Percentiles rank a stretch among this genome's conserved stretches.
Conservation (phyloP, 2,329 filamentous ascomycete species). For the Xylaria sp. region DNA sequence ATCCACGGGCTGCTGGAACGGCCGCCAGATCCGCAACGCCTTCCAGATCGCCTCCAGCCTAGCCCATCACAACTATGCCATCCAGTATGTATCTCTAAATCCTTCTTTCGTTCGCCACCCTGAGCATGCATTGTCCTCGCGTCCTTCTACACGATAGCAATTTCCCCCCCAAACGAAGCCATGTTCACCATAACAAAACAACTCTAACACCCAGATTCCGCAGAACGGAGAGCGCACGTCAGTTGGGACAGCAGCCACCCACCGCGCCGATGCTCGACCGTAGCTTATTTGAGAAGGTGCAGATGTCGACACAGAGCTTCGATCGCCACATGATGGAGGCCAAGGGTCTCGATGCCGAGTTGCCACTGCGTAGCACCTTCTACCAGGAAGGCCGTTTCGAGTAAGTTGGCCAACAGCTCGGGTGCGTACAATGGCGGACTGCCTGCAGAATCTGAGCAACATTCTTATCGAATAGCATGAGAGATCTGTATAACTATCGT, state of each 20-base stretch:
- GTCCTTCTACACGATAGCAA: not conserved
- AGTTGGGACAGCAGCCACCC: slow-evolving; percentile 51
- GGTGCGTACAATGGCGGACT: not conserved
- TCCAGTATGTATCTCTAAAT: slow-evolving; percentile 26
- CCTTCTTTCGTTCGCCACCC: not conserved
- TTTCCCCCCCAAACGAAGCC: not conserved
- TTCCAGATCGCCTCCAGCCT: slow-evolving; percentile 53
- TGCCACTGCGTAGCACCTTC: slow-evolving; percentile 52
- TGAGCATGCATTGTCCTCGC: too few relatives aligned
- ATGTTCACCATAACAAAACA: not conserved
- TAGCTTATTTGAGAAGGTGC: slow-evolving; percentile 55
- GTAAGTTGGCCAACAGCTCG: slow-evolving; percentile 36
- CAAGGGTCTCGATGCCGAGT: slow-evolving; percentile 50
- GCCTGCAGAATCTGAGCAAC: not conserved
- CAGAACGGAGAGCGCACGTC: slow-evolving; percentile 46
- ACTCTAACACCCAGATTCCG: not conserved
- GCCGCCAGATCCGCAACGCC: slow-evolving; percentile 52
- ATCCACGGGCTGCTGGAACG: slow-evolving; percentile 49
- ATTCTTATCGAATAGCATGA: not conserved
- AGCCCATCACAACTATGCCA: slow-evolving; percentile 53
- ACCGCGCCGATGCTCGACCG: slow-evolving; percentile 53
- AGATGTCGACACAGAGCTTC: slow-evolving; percentile 58
- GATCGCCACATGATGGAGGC: slow-evolving; percentile 57
- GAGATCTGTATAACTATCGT: not conserved
- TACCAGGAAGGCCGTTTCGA: slow-evolving; percentile 42